These are phyloP conservation scores for Pichia eremophila DNA, from an alignment of 805 yeast genomes.

Conservation along the genomic window DNA sequence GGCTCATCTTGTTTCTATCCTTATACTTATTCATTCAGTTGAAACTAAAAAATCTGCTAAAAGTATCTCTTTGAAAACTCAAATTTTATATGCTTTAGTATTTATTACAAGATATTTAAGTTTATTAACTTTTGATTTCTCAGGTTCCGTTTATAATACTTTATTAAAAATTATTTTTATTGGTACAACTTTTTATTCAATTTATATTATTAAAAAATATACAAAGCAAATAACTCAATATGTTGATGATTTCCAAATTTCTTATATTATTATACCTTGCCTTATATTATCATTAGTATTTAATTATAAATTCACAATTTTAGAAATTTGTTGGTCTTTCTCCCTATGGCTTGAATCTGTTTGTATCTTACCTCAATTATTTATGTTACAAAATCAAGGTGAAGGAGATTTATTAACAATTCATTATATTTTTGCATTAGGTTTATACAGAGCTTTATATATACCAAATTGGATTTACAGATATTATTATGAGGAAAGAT, in stretches of 20 bases:
- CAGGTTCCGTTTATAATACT: conserved; percentile 60
- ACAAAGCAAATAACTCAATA: conserved; percentile 55
- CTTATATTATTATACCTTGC: conserved; percentile 60
- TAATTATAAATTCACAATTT: conserved; percentile 50
- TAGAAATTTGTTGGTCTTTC: conserved; percentile 78
- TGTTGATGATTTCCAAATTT: conserved; percentile 58
- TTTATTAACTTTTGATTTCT: conserved; percentile 38
- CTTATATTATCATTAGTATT: conserved; percentile 48
- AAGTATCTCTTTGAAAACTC: conserved; percentile 88
- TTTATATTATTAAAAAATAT: conserved; percentile 61
- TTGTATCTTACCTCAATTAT: conserved; percentile 88
- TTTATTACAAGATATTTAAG: conserved; percentile 68
- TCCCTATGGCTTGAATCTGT: conserved; percentile 88
- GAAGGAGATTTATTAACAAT: conserved; percentile 80
- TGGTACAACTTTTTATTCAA: conserved; percentile 62
- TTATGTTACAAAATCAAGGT: conserved; percentile 81
- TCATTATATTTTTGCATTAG: conserved; percentile 91
- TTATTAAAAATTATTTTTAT: conserved; percentile 78
- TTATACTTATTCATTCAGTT: conserved; percentile 67
- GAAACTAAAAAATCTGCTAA: conserved; percentile 52
- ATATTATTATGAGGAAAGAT: conserved; percentile 50
- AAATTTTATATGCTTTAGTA: conserved; percentile 64
- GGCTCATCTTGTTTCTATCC: conserved; percentile 72
- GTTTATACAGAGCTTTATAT: conserved; percentile 80
- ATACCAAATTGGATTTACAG: conserved; percentile 95